Evolutionary conservation across 345 rosid genomes (phyloP).

Genomic region (Erodium maritimum): DNA sequence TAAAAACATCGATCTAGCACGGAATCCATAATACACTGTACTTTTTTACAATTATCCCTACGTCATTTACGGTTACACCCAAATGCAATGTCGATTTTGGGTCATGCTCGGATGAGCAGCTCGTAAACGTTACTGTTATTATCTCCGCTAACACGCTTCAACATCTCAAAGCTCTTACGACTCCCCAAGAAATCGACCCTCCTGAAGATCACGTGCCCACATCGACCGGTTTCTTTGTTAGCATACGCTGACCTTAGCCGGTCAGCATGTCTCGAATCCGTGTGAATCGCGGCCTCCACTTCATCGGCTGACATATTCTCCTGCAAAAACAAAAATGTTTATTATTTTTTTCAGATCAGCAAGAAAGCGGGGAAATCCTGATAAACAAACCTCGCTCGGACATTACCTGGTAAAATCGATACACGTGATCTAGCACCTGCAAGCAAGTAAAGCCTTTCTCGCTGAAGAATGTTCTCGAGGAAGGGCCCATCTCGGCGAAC

Average conservation of each 20-base stretch:
- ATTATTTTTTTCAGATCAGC: too few relatives aligned
- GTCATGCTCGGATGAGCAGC: conserved; percentile 63
- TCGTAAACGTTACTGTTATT: conserved; percentile 71
- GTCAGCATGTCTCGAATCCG: conserved; percentile 80
- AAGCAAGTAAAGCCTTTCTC: conserved; percentile 64
- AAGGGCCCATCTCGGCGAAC: conserved; percentile 88
- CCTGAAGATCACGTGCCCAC: conserved; percentile 38
- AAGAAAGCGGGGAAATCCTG: too few relatives aligned
- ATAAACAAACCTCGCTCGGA: too few relatives aligned
- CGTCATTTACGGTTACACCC: background rate
- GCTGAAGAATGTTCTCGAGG: conserved; percentile 77
- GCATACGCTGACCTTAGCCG: conserved; percentile 52
- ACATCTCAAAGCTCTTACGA: conserved; percentile 63
- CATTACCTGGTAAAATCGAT: conserved; percentile 91
- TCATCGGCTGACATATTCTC: conserved; percentile 61
- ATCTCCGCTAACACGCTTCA: conserved; percentile 70
- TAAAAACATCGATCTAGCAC: too few relatives aligned
- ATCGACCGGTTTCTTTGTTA: conserved; percentile 39
- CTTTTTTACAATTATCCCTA: too few relatives aligned
- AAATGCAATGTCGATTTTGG: too few relatives aligned
- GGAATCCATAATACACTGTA: too few relatives aligned
- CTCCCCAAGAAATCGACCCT: conserved; percentile 74
- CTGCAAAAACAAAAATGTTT: too few relatives aligned
- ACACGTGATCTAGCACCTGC: conserved; percentile 57
- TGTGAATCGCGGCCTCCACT: conserved; percentile 67